Evolutionary conservation across 768 basidiomycete genomes (phyloP).

Genomic region (Pluteus cervinus): DNA sequence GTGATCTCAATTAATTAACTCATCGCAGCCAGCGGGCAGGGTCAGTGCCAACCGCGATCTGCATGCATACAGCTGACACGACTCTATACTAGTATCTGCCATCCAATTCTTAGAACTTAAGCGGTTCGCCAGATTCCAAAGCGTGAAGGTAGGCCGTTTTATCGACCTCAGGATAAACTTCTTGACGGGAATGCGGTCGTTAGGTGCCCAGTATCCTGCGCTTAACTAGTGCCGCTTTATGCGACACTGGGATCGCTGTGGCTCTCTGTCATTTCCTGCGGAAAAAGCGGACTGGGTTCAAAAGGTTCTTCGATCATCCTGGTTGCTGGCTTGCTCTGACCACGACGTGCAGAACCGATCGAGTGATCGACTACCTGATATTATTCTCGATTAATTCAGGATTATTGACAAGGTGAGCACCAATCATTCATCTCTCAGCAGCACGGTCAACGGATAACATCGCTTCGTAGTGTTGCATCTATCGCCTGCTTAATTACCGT

Average conservation of each 20-base stretch:
- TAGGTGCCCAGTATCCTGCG: conserved; percentile 24
- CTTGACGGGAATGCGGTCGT: no score
- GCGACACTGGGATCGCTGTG: conserved; percentile 25
- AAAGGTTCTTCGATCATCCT: conserved; percentile 13
- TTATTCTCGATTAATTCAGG: conserved; percentile 27
- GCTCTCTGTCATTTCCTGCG: conserved; percentile 24
- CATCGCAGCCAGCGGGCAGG: no score
- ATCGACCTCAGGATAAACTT: no score
- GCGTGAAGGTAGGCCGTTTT: conserved; percentile 24
- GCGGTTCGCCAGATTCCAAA: conserved; percentile 16
- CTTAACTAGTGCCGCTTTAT: conserved; percentile 23
- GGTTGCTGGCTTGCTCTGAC: not conserved
- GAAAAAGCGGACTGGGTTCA: conserved; percentile 26
- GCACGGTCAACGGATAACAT: no score
- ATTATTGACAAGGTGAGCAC: conserved; percentile 20
- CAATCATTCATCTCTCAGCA: not conserved
- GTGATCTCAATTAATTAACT: no score
- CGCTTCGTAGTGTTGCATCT: conserved; percentile 17
- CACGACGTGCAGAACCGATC: conserved; percentile 21
- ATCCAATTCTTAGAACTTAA: conserved; percentile 20
- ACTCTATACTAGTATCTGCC: conserved; percentile 17
- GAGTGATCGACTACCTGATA: conserved; percentile 28
- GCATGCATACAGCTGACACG: no score
- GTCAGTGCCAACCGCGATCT: no score
- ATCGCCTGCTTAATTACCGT: conserved; percentile 24